These are phyloP conservation scores for Quercus phellos DNA, from an alignment of 331 rosid genomes.

Conservation along the genomic window DNA sequence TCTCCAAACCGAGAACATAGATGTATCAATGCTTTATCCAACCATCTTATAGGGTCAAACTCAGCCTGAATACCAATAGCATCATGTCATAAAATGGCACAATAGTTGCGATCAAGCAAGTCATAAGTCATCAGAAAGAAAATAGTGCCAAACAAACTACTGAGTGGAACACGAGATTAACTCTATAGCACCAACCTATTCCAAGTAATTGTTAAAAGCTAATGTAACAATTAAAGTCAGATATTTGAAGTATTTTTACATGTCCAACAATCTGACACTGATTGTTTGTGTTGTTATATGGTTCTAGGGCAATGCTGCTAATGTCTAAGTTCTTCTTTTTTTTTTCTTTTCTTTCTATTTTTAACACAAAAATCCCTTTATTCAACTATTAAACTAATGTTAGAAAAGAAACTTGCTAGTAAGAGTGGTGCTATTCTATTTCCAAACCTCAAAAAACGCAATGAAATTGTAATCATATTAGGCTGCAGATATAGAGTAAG, in stretches of 20 bases:
- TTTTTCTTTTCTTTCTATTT: no score
- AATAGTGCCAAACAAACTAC: background rate
- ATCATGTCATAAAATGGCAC: constrained; percentile 22
- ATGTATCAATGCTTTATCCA: constrained; percentile 90
- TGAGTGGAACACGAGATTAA: background rate
- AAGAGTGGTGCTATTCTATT: no score
- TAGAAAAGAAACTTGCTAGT: no score
- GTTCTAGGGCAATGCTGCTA: background rate
- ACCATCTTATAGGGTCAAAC: constrained; percentile 98
- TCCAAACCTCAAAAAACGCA: no score
- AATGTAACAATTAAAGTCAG: background rate
- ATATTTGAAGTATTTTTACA: background rate
- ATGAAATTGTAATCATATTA: no score
- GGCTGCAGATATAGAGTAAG: no score
- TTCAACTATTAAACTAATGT: no score
- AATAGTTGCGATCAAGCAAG: constrained; percentile 14
- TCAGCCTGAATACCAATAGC: constrained; percentile 64
- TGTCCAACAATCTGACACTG: background rate
- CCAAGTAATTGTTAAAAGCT: background rate
- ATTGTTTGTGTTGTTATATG: background rate
- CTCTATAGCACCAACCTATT: background rate
- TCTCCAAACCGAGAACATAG: constrained; percentile 90
- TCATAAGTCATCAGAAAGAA: background rate
- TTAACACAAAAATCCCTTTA: no score
- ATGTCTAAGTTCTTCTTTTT: background rate